Evolutionary conservation across 768 basidiomycete genomes (phyloP).

Genomic region (Leccinum obscurum): DNA sequence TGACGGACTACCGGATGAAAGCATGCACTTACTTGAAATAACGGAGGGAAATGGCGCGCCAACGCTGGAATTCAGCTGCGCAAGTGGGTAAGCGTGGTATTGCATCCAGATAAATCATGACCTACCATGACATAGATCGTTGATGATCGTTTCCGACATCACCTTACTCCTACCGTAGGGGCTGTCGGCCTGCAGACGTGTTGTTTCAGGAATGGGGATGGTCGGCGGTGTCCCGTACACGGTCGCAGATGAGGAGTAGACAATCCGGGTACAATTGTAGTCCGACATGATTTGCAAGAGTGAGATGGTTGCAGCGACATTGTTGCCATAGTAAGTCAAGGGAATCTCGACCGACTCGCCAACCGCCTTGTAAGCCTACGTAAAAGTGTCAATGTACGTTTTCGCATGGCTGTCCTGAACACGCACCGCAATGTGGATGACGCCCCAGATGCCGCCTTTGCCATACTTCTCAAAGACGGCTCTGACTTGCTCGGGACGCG

Average conservation of each 20-base stretch:
- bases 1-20: not conserved
- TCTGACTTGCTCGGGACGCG: slow-evolving; percentile 66
- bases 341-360: slow-evolving; percentile 96
- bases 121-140: slow-evolving; percentile 82
- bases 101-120: slow-evolving; percentile 3
- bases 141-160: slow-evolving; percentile 87
- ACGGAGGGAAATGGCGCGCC: slow-evolving; percentile 84
- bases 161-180: slow-evolving; percentile 97
- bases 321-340: slow-evolving; percentile 90
- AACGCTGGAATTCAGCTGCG: slow-evolving; percentile 65
- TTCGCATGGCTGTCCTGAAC: not conserved
- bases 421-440: slow-evolving; percentile 91
- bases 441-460: slow-evolving; percentile 93
- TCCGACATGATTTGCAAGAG: slow-evolving; percentile 86
- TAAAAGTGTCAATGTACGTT: slow-evolving; percentile 1
- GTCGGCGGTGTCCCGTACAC: slow-evolving; percentile 93
- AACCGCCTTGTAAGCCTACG: slow-evolving; percentile 93
- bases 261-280: slow-evolving; percentile 80
- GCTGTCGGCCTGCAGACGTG: slow-evolving; percentile 83
- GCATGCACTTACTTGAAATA: slow-evolving; percentile 89
- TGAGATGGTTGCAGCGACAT: slow-evolving; percentile 84
- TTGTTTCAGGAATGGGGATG: slow-evolving; percentile 93
- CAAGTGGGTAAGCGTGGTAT: slow-evolving; percentile 7
- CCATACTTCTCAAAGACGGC: slow-evolving; percentile 81
- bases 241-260: slow-evolving; percentile 98